Evolutionary conservation across 208 protist genomes (phyloP).

Genomic region (Leishmania guyanensis): DNA sequence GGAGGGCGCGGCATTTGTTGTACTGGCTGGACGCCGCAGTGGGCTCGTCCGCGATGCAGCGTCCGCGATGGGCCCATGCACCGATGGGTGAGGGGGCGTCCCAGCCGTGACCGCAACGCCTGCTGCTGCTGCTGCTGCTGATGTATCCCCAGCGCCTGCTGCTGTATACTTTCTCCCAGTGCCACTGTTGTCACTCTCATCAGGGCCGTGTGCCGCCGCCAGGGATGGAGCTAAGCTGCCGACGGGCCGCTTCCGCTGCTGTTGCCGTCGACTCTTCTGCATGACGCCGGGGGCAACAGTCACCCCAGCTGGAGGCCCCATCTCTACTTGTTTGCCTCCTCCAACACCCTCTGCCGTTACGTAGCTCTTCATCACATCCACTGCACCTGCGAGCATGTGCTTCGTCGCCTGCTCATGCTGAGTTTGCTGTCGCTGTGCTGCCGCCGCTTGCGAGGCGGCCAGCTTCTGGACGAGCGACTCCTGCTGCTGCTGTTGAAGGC

Average conservation of each 20-base stretch:
- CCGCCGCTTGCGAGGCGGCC: conserved; percentile 30
- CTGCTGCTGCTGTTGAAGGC: conserved; percentile 45
- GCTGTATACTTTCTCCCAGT: background rate
- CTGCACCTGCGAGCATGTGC: conserved; percentile 37
- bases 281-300: background rate
- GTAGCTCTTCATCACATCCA: conserved; percentile 37
- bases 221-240: background rate
- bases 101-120: background rate
- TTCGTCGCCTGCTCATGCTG: conserved; percentile 30
- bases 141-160: background rate
- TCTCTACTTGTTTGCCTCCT: background rate
- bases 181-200: background rate
- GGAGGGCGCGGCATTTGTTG: background rate
- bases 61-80: background rate
- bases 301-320: background rate
- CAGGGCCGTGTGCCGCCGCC: background rate
- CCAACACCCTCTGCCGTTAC: conserved; percentile 1
- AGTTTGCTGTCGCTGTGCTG: conserved; percentile 27
- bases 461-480: conserved; percentile 54
- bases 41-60: background rate
- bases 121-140: conserved; percentile 3
- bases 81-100: background rate
- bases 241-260: background rate
- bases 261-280: background rate
- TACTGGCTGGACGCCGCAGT: background rate